Evolutionary conservation across 768 basidiomycete species (phyloP).

Genomic region (Exsudoporus frostii): DNA sequence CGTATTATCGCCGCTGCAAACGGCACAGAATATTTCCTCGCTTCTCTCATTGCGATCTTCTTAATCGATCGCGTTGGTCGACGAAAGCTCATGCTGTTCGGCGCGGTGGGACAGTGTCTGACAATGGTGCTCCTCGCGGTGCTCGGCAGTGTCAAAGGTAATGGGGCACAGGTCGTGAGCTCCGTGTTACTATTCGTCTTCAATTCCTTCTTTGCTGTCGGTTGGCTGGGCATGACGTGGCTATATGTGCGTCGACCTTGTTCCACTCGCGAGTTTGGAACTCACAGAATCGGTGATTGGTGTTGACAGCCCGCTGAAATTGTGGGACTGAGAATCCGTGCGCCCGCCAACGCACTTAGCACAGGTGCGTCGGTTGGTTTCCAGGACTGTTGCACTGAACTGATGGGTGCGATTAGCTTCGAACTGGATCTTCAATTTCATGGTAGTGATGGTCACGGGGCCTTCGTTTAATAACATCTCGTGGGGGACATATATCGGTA

Average conservation of each 20-base stretch:
- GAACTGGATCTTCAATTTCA: constrained; percentile 60
- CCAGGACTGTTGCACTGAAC: not conserved
- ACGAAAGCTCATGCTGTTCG: constrained; percentile 67
- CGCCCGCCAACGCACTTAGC: constrained; percentile 61
- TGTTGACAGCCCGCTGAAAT: constrained; percentile 57
- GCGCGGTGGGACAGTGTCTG: constrained; percentile 55
- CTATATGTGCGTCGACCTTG: constrained; percentile 46
- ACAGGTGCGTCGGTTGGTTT: constrained; percentile 34
- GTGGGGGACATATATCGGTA: constrained; percentile 60
- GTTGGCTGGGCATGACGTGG: constrained; percentile 74
- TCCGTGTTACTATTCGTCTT: constrained; percentile 63
- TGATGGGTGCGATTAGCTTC: constrained; percentile 20
- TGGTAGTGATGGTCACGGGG: constrained; percentile 58
- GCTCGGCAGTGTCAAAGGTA: constrained; percentile 49
- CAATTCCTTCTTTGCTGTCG: constrained; percentile 67
- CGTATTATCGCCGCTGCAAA: constrained; percentile 65
- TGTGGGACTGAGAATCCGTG: constrained; percentile 57
- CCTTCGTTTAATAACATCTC: constrained; percentile 56
- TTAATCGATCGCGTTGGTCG: constrained; percentile 73
- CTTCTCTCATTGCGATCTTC: constrained; percentile 67
- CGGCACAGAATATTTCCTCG: constrained; percentile 69
- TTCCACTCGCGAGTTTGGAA: not conserved
- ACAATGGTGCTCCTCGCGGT: constrained; percentile 62
- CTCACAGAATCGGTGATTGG: not conserved
- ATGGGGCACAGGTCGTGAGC: constrained; percentile 48